A percentile compares a stretch with the other conserved stretches of the same genome.
These are phyloP conservation scores for Xylariaceae sp. DNA, from an alignment of 2,329 filamentous ascomycete species.

Conservation along the genomic window DNA sequence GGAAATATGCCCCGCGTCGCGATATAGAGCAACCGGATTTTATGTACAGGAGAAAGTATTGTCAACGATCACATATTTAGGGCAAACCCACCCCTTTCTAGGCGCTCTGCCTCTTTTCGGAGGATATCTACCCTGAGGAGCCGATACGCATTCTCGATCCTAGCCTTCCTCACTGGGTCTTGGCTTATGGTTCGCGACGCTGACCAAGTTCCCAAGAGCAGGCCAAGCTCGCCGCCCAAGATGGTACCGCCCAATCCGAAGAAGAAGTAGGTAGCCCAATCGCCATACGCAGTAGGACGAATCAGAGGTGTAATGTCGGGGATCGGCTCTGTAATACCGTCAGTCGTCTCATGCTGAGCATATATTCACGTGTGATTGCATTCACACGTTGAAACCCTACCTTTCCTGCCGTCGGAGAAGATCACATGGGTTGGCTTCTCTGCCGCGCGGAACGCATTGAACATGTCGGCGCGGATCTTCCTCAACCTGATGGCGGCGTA, in stretches of 20 bases:
- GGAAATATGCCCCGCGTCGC: too few relatives aligned
- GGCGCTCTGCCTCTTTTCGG: constrained; percentile 59
- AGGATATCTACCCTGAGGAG: constrained; percentile 68
- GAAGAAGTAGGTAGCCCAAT: constrained; percentile 67
- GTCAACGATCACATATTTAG: constrained; percentile 12
- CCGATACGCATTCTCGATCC: constrained; percentile 68
- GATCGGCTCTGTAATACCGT: constrained; percentile 54
- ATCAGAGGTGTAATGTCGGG: constrained; percentile 65
- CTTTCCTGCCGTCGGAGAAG: constrained; percentile 65
- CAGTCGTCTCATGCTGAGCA: neutral
- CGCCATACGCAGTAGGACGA: constrained; percentile 62
- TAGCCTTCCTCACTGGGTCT: constrained; percentile 58
- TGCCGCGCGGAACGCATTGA: constrained; percentile 63
- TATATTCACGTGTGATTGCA: neutral
- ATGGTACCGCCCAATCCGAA: constrained; percentile 67
- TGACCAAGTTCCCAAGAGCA: constrained; percentile 61
- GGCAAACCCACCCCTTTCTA: constrained; percentile 50
- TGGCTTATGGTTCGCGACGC: constrained; percentile 58
- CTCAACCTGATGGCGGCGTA: constrained; percentile 64
- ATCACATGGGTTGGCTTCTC: constrained; percentile 67
- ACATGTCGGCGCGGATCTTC: constrained; percentile 60
- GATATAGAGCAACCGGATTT: too few relatives aligned
- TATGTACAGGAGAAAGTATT: too few relatives aligned
- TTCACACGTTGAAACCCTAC: constrained; percentile 42
- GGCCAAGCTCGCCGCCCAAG: constrained; percentile 67